These are phyloP conservation scores for Gossypium australe DNA, from an alignment of 345 rosid genomes.

Conservation along the genomic window DNA sequence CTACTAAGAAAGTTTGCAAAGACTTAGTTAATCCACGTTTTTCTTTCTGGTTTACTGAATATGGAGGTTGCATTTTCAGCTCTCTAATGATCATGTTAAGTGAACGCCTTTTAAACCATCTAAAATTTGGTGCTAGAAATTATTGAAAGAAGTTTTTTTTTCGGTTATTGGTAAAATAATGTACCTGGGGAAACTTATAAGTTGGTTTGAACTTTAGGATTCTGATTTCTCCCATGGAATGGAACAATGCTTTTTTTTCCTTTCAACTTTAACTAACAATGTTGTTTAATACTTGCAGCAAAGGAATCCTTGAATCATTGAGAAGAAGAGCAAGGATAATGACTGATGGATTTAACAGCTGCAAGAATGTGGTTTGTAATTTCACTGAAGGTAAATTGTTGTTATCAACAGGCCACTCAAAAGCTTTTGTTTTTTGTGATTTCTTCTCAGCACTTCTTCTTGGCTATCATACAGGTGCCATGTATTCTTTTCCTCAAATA, in stretches of 20 bases:
- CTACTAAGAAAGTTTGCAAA: conserved; percentile 5
- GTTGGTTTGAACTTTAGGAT: not conserved
- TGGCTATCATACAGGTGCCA: conserved; percentile 58
- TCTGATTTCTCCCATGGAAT: not conserved
- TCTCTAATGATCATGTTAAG: not conserved
- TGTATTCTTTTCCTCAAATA: conserved; percentile 99
- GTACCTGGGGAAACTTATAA: not conserved
- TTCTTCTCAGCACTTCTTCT: not conserved
- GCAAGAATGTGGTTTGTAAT: conserved; percentile 90
- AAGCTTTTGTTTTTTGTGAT: not conserved
- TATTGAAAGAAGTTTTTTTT: not conserved
- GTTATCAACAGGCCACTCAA: not conserved
- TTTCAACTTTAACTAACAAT: conserved; percentile 11
- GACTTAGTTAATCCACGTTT: not conserved
- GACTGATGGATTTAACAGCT: conserved; percentile 99
- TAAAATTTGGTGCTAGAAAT: not conserved
- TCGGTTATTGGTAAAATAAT: not conserved
- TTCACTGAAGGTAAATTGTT: conserved; percentile 77
- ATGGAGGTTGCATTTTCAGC: not conserved
- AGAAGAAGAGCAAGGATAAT: conserved; percentile 87
- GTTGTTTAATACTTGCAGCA: conserved; percentile 37
- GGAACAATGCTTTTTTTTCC: not conserved
- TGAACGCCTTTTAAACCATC: not conserved
- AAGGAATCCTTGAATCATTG: conserved; percentile 84
- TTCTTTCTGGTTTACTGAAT: not conserved